phyloP scores from a whole-genome alignment of 1,284 basidiomycete species.

The Spongiforma sp. region DNA sequence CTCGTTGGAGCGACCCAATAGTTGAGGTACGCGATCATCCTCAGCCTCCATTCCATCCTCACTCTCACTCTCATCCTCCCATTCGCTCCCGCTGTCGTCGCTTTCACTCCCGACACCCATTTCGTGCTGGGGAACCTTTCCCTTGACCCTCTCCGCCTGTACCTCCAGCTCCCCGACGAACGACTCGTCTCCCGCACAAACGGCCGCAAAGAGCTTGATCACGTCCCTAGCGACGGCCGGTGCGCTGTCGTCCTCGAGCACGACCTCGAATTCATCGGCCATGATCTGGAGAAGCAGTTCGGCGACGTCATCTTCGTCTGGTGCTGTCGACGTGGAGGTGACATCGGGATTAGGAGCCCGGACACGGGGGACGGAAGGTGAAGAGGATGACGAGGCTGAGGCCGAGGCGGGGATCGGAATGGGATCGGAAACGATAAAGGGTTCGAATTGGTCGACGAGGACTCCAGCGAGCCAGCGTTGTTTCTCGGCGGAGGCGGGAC shows the following conservation, averaged over 20 bases:
- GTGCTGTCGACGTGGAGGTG: constrained; percentile 36
- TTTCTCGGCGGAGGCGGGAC: constrained; percentile 61
- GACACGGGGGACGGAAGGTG: too few species aligned
- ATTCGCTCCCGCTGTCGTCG: constrained; percentile 45
- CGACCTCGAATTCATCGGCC: constrained; percentile 84
- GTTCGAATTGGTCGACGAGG: constrained; percentile 86
- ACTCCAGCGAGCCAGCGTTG: constrained; percentile 86
- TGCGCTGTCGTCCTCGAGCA: constrained; percentile 82
- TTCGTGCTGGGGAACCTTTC: constrained; percentile 59
- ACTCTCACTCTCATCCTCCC: constrained; percentile 26
- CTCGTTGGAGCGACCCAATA: constrained; percentile 30
- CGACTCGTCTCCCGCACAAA: constrained; percentile 44
- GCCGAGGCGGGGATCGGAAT: too few species aligned
- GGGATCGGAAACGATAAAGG: constrained; percentile 28
- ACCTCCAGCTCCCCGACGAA: constrained; percentile 61
- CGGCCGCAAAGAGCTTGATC: constrained; percentile 67
- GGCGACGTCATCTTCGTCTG: constrained; percentile 79
- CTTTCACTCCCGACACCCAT: constrained; percentile 46
- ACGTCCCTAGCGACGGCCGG: constrained; percentile 74
- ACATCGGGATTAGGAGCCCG: too few species aligned
- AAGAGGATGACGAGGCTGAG: too few species aligned
- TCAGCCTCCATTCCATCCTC: constrained; percentile 9
- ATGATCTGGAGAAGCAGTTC: constrained; percentile 81
- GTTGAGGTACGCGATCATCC: constrained; percentile 20
- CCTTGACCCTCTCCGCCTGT: constrained; percentile 63